Evolutionary conservation across 805 yeast genomes (phyloP).

Genomic region (Spathaspora passalidarum): DNA sequence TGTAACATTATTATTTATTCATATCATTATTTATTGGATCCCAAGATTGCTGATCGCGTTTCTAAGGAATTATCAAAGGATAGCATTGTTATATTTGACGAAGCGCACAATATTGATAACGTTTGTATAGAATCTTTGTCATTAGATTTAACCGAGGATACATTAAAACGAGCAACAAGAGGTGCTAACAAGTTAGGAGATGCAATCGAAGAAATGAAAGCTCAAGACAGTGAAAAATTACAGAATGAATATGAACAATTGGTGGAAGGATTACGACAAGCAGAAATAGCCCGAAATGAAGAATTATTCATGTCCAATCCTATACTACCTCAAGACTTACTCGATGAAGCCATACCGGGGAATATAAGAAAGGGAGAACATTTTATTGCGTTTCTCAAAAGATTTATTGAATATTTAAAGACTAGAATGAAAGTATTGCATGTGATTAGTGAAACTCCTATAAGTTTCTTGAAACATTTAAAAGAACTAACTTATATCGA

Average conservation of each 20-base stretch:
- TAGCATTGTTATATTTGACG: slow-evolving; percentile 92
- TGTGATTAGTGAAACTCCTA: slow-evolving; percentile 97
- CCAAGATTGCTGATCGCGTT: slow-evolving; percentile 94
- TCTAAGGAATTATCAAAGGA: slow-evolving; percentile 90
- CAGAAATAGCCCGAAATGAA: slow-evolving; percentile 60
- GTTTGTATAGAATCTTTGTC: slow-evolving; percentile 96
- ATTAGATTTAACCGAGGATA: slow-evolving; percentile 87
- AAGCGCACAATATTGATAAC: slow-evolving; percentile 97
- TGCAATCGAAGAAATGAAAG: slow-evolving; percentile 82
- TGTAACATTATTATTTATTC: slow-evolving; percentile 95
- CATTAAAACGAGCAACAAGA: slow-evolving; percentile 76
- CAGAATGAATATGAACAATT: slow-evolving; percentile 89
- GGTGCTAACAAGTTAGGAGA: slow-evolving; percentile 80
- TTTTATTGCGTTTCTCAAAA: slow-evolving; percentile 85
- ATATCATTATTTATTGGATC: slow-evolving; percentile 93
- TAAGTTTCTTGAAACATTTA: slow-evolving; percentile 86
- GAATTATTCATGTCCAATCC: slow-evolving; percentile 85
- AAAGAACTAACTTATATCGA: slow-evolving; percentile 93
- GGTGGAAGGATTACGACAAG: slow-evolving; percentile 83
- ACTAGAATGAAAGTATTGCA: slow-evolving; percentile 97
- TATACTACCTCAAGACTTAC: slow-evolving; percentile 75
- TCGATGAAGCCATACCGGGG: slow-evolving; percentile 95
- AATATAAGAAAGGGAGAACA: slow-evolving; percentile 97
- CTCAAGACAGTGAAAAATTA: slow-evolving; percentile 75
- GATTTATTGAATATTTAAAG: slow-evolving; percentile 91